A percentile compares a stretch with the other conserved stretches of the same genome.
Evolutionary conservation across 176 grass and related monocot genomes (phyloP).

Genomic region (Carex myosuroides): DNA sequence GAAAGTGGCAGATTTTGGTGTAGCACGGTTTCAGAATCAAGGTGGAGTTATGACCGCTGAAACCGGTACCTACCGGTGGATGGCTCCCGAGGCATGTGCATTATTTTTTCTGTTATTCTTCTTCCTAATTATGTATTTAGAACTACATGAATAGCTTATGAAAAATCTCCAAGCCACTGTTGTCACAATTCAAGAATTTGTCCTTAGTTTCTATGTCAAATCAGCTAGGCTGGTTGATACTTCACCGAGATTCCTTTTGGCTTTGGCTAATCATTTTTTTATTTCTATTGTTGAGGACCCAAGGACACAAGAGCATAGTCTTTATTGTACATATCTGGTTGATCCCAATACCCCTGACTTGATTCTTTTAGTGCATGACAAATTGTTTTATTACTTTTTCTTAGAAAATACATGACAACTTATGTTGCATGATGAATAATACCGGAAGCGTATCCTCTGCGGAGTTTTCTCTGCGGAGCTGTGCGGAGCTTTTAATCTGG

Average conservation of each 20-base stretch:
- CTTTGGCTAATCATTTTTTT: background rate
- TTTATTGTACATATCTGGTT: background rate
- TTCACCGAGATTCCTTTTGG: background rate
- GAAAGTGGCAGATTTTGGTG: constrained; percentile 97
- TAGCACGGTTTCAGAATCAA: constrained; percentile 92
- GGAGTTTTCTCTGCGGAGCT: too few relatives aligned
- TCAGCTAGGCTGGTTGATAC: background rate
- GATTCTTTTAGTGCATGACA: background rate
- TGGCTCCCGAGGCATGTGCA: constrained; percentile 88
- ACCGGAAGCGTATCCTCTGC: too few relatives aligned
- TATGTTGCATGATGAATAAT: background rate
- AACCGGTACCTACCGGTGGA: constrained; percentile 99
- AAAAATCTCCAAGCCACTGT: background rate
- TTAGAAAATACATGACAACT: background rate
- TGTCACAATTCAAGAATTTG: background rate
- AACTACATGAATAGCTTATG: background rate
- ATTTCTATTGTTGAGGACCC: background rate
- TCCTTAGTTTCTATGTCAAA: background rate
- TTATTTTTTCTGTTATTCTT: background rate
- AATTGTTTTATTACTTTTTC: background rate
- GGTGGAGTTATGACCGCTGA: constrained; percentile 93
- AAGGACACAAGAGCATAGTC: background rate
- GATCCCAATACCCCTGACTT: background rate
- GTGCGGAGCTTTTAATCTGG: too few relatives aligned
- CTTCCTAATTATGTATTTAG: background rate